Conservation (phyloP, 1,139 yeast species). For the Pichia sp. region DNA sequence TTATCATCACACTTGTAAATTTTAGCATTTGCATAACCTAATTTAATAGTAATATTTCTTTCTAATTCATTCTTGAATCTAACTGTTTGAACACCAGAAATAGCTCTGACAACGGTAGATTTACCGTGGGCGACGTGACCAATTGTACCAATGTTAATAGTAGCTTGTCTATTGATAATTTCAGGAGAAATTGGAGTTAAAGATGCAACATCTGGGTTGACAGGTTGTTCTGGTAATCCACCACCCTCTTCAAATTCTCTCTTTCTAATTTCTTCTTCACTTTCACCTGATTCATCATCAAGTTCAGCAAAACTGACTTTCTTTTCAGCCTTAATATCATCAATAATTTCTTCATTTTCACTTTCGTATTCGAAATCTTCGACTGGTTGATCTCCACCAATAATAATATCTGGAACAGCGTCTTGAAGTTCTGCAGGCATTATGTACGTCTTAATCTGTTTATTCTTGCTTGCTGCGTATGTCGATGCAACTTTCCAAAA, state of each 20-base stretch:
- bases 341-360: conserved; percentile 41
- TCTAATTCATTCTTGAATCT: conserved; percentile 98
- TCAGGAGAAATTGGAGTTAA: conserved; percentile 89
- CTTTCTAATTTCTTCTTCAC: conserved; percentile 61
- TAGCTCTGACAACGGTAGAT: conserved; percentile 97
- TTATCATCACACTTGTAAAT: conserved; percentile 89
- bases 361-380: conserved; percentile 34
- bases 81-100: conserved; percentile 97
- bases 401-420: conserved; percentile 78
- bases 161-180: conserved; percentile 97
- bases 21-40: conserved; percentile 98
- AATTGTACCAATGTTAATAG: conserved; percentile 97
- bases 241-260: conserved; percentile 97
- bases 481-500: too few species aligned
- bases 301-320: conserved; percentile 78
- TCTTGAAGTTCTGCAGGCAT: conserved; percentile 68
- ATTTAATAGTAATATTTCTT: conserved; percentile 96
- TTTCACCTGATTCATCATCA: conserved; percentile 52
- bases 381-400: conserved; percentile 49
- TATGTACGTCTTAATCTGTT: neutral
- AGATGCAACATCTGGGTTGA: conserved; percentile 69
- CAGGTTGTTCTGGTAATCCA: conserved; percentile 95
- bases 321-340: conserved; percentile 43
- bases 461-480: neutral
- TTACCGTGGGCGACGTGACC: conserved; percentile 99